A percentile compares a stretch with the other conserved stretches of the same genome.
These are phyloP conservation scores for Arthrobotrys iridis DNA, from an alignment of 2,329 filamentous ascomycete genomes.

Conservation along the genomic window DNA sequence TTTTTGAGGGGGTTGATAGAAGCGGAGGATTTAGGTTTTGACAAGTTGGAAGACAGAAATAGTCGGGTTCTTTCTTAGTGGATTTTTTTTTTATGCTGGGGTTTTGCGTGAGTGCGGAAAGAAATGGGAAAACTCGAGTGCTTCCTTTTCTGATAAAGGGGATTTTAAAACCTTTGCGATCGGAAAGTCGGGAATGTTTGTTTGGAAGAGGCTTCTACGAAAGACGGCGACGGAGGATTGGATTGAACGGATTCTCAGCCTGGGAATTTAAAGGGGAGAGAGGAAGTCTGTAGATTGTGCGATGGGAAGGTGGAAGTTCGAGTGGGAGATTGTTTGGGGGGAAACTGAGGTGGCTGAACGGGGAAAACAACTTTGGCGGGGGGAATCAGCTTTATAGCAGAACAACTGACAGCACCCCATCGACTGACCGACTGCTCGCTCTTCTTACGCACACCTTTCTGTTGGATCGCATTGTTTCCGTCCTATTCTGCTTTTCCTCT, in stretches of 20 bases:
- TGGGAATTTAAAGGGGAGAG: background rate
- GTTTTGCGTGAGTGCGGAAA: constrained; percentile 3
- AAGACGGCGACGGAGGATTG: constrained; percentile 12
- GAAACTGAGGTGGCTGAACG: constrained; percentile 43
- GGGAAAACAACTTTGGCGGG: constrained; percentile 20
- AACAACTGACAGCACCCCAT: constrained; percentile 8
- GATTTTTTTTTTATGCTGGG: constrained; percentile 2
- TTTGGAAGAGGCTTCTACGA: background rate
- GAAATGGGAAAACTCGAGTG: background rate
- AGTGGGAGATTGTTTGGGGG: constrained; percentile 7
- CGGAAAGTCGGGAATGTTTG: constrained; percentile 17
- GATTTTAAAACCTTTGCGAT: constrained; percentile 26
- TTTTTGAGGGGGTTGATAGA: background rate
- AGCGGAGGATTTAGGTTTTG: background rate
- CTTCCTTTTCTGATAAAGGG: constrained; percentile 23
- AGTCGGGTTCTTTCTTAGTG: background rate
- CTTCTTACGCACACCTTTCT: background rate
- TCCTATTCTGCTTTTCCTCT: background rate
- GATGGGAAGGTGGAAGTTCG: background rate
- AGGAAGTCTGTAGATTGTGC: background rate
- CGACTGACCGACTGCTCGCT: constrained; percentile 8
- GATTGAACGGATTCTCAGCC: background rate
- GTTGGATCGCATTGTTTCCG: too few relatives aligned
- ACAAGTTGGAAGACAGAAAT: background rate
- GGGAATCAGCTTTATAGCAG: constrained; percentile 33